Evolutionary conservation across 257 asterid genomes (phyloP).

Genomic region (Solanum peruvianum): DNA sequence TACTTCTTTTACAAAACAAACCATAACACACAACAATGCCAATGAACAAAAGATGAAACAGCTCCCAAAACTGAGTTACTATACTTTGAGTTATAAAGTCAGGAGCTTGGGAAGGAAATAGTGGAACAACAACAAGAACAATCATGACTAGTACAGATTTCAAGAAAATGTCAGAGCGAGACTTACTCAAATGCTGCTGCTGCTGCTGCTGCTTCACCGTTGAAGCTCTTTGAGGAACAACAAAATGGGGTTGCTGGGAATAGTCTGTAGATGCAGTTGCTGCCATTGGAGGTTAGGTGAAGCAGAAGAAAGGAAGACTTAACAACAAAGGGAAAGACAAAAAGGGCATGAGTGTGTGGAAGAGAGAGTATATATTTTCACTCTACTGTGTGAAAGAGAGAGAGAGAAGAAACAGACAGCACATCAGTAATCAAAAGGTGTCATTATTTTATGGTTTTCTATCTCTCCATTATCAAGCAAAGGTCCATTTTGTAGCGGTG

Average conservation of each 20-base stretch:
- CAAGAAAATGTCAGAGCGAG: slow-evolving; percentile 30
- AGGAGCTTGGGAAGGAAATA: slow-evolving; percentile 72
- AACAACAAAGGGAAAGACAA: slow-evolving; percentile 13
- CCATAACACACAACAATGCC: slow-evolving; percentile 79
- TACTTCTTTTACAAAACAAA: slow-evolving; percentile 44
- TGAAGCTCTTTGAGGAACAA: slow-evolving; percentile 10
- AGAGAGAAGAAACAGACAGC: neutral
- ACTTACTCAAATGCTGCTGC: slow-evolving; percentile 25
- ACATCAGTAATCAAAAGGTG: neutral
- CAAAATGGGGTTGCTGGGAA: slow-evolving; percentile 26
- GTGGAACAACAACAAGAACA: slow-evolving; percentile 44
- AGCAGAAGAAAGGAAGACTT: slow-evolving; percentile 51
- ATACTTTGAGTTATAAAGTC: slow-evolving; percentile 33
- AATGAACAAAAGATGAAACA: slow-evolving; percentile 60
- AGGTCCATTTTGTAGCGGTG: neutral
- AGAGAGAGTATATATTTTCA: neutral
- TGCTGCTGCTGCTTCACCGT: neutral
- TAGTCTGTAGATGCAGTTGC: slow-evolving; percentile 9
- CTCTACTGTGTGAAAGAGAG: neutral
- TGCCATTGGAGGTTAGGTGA: slow-evolving; percentile 41
- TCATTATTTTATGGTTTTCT: neutral
- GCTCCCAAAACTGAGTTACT: slow-evolving; percentile 55
- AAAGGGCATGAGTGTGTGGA: neutral
- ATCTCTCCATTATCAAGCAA: neutral
- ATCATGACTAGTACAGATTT: slow-evolving; percentile 32